A percentile compares a stretch with the other conserved stretches of the same genome.
These are phyloP conservation scores for Vitellaria paradoxa DNA, from an alignment of 179 eudicot species.

Conservation along the genomic window DNA sequence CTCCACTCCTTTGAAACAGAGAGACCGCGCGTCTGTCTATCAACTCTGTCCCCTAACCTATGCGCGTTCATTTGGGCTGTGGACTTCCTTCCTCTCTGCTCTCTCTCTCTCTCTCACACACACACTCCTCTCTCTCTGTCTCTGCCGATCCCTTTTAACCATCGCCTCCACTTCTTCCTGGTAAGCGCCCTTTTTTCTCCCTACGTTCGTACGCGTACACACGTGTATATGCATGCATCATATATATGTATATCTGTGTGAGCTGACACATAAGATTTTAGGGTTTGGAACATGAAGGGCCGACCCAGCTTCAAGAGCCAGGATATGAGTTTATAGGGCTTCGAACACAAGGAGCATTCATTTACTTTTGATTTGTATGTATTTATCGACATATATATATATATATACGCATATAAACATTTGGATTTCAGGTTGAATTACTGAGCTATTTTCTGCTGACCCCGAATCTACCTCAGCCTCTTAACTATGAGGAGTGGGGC, in stretches of 20 bases:
- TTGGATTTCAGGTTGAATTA: background rate
- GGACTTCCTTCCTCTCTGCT: background rate
- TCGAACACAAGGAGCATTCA: background rate
- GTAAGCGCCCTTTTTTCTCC: background rate
- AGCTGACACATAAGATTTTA: background rate
- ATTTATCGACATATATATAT: background rate
- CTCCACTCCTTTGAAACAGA: too few relatives aligned
- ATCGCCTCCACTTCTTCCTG: background rate
- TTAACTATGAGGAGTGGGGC: background rate
- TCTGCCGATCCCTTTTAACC: background rate
- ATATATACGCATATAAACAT: background rate
- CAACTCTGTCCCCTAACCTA: background rate
- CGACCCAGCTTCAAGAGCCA: constrained; percentile 4
- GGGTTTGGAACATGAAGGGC: constrained; percentile 8
- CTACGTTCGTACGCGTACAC: background rate
- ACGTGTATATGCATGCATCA: background rate
- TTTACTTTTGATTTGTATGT: background rate
- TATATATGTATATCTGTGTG: background rate
- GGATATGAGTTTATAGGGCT: background rate
- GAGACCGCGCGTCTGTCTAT: background rate
- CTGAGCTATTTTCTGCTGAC: background rate
- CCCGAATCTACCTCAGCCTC: background rate
- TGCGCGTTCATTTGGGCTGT: background rate
- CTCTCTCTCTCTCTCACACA: background rate
- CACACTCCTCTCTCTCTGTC: background rate